Base-by-base conservation (phyloP, 306 rosid species). In the Sphenostylis stenocarpa region DNA sequence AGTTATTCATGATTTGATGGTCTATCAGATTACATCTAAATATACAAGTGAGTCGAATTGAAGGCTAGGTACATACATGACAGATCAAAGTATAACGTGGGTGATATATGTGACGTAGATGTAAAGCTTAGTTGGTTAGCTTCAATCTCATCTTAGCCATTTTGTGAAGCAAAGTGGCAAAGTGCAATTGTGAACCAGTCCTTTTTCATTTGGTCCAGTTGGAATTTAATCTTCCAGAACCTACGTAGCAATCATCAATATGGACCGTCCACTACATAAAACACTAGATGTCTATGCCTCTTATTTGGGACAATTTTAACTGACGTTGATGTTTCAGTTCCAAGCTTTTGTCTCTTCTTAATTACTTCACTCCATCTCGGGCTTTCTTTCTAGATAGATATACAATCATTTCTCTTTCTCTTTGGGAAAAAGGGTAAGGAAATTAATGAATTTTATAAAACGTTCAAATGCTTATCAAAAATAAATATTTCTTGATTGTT, bases 161-260 rank as follows among this genome's bases (percentile, higher is more conserved):
- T 29, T 16, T 24, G 11, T 61, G 3, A 31, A 31, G 45, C 4
- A 34, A 61, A 61, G 44, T 61, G n/a, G 67, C 43, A 34, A 7
- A 28, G 47, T 33, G 68, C 26, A 41, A 41, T 34, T 62, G 8
- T 62, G 6, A 4, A 17, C 47, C 68, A 17, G 14, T n/a, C 47
- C 26, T 62, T 62, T 62, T 62, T 61, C 47, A 15, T 5, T 33
- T 8, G 67, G 44, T 61, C 67, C 67, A 61, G 44, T 61, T n/a
- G 44, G 67, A 33, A 61, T 61, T 61, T 61, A 7, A 33, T 61
- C 67, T 61, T 29, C 14, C 6, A n/a, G 67, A 61, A 61, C 67
- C 47, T 8, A n/a, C 12, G 39, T 34, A 62, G 8, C 68, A 62
- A 62, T 62, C 68, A 62, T 62, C 68, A 34, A 17, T 62, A 62